Evolutionary conservation across 1,139 yeast species (phyloP).

Genomic region (Yamadazyma atmosphaerica): DNA sequence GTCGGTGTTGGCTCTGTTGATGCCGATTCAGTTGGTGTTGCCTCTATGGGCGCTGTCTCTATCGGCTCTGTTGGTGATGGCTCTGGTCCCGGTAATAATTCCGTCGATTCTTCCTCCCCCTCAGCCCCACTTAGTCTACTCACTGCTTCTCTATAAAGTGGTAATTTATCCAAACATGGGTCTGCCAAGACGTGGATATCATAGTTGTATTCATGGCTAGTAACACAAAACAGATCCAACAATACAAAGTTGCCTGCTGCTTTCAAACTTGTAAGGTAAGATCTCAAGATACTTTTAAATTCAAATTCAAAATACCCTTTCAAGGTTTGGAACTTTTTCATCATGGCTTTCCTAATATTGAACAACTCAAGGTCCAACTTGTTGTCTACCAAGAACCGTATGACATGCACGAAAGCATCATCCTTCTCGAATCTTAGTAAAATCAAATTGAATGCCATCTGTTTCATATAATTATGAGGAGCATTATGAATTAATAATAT

Average conservation of each 20-base stretch:
- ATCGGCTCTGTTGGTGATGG: too few relatives aligned
- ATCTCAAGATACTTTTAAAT: constrained; percentile 16
- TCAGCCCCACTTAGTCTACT: too few relatives aligned
- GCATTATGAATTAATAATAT: constrained; percentile 35
- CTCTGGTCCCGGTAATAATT: too few relatives aligned
- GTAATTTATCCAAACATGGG: constrained; percentile 14
- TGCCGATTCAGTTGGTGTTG: neutral
- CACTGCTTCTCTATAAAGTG: constrained; percentile 1
- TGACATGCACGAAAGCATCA: constrained; percentile 19
- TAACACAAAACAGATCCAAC: constrained; percentile 13
- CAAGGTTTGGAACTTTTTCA: constrained; percentile 13
- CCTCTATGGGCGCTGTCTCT: too few relatives aligned
- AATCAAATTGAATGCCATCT: constrained; percentile 21
- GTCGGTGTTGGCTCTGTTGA: neutral
- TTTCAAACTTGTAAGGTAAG: constrained; percentile 11
- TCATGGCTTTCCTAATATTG: constrained; percentile 18
- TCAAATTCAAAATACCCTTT: constrained; percentile 18
- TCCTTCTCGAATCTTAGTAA: constrained; percentile 17
- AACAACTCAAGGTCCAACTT: constrained; percentile 23
- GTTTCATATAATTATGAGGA: constrained; percentile 30
- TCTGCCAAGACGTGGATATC: constrained; percentile 6
- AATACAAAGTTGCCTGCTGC: constrained; percentile 9
- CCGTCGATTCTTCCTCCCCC: too few relatives aligned
- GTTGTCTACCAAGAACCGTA: constrained; percentile 22
- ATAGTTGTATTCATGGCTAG: constrained; percentile 11